A percentile compares a stretch with the other conserved stretches of the same genome.
phyloP scores from a whole-genome alignment of 2,329 filamentous ascomycete genomes.

The Raffaelea arxii region DNA sequence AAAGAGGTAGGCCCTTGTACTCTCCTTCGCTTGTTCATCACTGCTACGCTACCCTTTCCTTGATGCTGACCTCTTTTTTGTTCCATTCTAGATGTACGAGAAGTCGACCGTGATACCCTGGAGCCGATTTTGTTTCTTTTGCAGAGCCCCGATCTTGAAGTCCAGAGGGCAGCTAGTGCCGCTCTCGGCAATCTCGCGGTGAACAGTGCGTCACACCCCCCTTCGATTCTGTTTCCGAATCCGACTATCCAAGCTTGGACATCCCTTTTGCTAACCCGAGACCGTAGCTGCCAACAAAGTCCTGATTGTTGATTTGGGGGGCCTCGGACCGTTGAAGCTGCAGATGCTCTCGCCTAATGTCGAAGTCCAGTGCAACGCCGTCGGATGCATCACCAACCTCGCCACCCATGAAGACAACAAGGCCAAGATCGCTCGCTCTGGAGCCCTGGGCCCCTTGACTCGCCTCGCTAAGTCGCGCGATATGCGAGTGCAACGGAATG shows the following conservation, averaged over 20 bases:
- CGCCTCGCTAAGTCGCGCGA: slow-evolving; percentile 93
- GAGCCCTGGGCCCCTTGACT: slow-evolving; percentile 83
- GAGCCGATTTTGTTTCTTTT: slow-evolving; percentile 93
- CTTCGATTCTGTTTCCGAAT: too few species aligned
- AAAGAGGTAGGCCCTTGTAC: slow-evolving; percentile 76
- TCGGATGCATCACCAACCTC: slow-evolving; percentile 96
- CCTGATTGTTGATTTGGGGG: slow-evolving; percentile 84
- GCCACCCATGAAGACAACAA: slow-evolving; percentile 99
- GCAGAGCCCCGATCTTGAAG: slow-evolving; percentile 91
- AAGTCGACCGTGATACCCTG: slow-evolving; percentile 89
- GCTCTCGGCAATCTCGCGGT: slow-evolving; percentile 93
- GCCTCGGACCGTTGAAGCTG: slow-evolving; percentile 81
- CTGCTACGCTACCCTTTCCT: too few species aligned
- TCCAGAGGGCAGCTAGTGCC: slow-evolving; percentile 91
- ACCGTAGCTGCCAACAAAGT: slow-evolving; percentile 88
- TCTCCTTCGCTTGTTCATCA: too few species aligned
- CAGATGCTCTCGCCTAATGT: slow-evolving; percentile 99
- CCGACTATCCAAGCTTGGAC: not conserved
- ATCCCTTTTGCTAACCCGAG: not conserved
- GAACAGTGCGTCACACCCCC: slow-evolving; percentile 60
- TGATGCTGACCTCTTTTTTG: too few species aligned
- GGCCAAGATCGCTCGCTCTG: slow-evolving; percentile 93
- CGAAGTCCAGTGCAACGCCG: slow-evolving; percentile 97
- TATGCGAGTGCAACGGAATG: slow-evolving; percentile 96
- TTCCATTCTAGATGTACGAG: slow-evolving; percentile 81